Base-by-base conservation (phyloP, 768 basidiomycete genomes). In the Trametes meyenii region DNA sequence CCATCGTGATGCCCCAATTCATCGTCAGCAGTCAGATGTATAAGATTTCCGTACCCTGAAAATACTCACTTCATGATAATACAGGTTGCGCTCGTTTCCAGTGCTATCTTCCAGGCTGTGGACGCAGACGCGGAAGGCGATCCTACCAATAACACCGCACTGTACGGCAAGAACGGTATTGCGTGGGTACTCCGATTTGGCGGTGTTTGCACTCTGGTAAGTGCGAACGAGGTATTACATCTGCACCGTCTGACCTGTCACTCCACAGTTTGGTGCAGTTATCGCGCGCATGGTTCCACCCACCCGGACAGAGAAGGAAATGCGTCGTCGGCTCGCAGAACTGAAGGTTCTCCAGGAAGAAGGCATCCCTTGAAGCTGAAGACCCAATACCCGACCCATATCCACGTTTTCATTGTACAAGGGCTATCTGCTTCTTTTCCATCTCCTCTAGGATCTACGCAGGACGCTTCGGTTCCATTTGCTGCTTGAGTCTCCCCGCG, bases 171-270 rank as follows among this genome's bases (percentile, higher is more conserved):
- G 78, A 88, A 87, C 55, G 96, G 96, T 36, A 94, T 97, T 29
- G 92, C 89, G 2, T 97, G 95, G 94, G 91, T 96, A 6, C 76
- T 98, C 58, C 86, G 94, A 17, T 96, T 96, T 68, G 96, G 96
- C 50, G 96, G 95, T 39, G 70, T 93, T 10, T 94, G 91, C 72
- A 87, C 95, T 0, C 75, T 97, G 60, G 77, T 84, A 66, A 67
- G 80, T 69, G 12, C 29, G 56, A 16, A 10, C 8, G 2, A 36
- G 23, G 33, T 33, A 13, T 26, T 29, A 33, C 21, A 14, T 55
- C 40, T 54, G 19, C 33, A 51, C 44, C 63, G 53, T 11, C 62
- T 8, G 16, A 5, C 48, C 13, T n/a, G 23, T 24, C 8, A 5
- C 39, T 12, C 8, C 4, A 14, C 26, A 81, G 78, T 55, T 88